phyloP scores from a whole-genome alignment of 139 green algal genomes.

The Chlorella sp. region DNA sequence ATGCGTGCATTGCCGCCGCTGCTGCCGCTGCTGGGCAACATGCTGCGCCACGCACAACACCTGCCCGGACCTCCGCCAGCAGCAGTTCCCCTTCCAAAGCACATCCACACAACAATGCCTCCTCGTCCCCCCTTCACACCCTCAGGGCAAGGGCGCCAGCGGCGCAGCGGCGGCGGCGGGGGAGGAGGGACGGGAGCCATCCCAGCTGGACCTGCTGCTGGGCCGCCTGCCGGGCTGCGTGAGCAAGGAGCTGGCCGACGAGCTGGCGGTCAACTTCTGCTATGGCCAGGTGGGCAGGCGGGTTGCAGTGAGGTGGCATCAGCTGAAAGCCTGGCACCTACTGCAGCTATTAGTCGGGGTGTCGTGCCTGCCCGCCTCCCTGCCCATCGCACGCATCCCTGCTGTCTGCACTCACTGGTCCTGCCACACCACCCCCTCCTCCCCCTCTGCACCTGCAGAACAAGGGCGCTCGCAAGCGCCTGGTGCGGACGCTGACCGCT shows the following conservation, averaged over 20 bases:
- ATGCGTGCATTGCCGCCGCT: neutral
- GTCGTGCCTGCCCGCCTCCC: no score
- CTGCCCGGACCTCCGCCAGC: no score
- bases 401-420: neutral
- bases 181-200: conserved; percentile 10
- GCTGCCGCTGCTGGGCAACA: no score
- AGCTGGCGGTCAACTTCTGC: conserved; percentile 89
- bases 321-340: no score
- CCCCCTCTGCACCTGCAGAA: conserved; percentile 46
- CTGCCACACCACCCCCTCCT: neutral
- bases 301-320: no score
- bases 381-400: no score
- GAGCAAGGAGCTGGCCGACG: conserved; percentile 81
- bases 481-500: conserved; percentile 63
- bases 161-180: neutral
- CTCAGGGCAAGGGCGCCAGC: conserved; percentile 12
- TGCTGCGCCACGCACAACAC: no score
- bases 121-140: no score
- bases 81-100: no score
- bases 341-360: no score
- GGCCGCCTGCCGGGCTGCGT: conserved; percentile 71
- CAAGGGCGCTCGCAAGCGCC: conserved; percentile 73
- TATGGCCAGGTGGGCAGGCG: conserved; percentile 52
- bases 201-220: conserved; percentile 76
- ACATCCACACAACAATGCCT: no score